phyloP scores from a whole-genome alignment of 805 yeast species.

The Cyberlindnera bimundalis region DNA sequence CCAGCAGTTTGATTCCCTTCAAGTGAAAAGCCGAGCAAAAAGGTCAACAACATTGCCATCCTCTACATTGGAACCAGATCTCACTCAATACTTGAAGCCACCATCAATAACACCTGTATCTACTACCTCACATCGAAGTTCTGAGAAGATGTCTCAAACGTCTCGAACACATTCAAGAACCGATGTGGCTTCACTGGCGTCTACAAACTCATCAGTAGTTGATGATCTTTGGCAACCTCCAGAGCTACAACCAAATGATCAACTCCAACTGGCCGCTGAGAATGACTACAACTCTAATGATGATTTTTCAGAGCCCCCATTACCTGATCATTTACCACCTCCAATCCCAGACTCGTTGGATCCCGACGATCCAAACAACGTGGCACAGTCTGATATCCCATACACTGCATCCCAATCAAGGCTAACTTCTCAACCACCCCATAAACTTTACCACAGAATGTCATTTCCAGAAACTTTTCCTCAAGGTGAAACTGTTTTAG shows the following conservation, averaged over 20 bases:
- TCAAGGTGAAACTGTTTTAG: background rate
- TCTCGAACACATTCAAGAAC: slow-evolving; percentile 3
- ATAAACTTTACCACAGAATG: slow-evolving; percentile 9
- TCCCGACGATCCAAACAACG: background rate
- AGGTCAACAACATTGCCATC: slow-evolving; percentile 34
- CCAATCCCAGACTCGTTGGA: slow-evolving; percentile 6
- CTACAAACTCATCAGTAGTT: slow-evolving; percentile 20
- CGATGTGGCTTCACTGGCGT: slow-evolving; percentile 9
- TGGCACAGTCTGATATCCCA: background rate
- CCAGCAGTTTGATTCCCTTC: slow-evolving; percentile 5
- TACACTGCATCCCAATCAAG: background rate
- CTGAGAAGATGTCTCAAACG: background rate
- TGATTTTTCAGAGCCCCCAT: background rate
- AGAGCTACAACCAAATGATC: slow-evolving; percentile 36
- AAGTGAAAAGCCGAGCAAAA: slow-evolving; percentile 15
- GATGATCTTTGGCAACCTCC: slow-evolving; percentile 39
- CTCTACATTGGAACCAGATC: slow-evolving; percentile 16
- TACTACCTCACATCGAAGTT: slow-evolving; percentile 3
- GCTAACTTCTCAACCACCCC: slow-evolving; percentile 10
- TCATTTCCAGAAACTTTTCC: slow-evolving; percentile 10
- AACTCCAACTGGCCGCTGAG: slow-evolving; percentile 32
- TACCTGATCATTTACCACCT: slow-evolving; percentile 14
- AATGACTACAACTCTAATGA: slow-evolving; percentile 20
- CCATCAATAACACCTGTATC: background rate
- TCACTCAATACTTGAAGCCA: slow-evolving; percentile 12